Conservation (phyloP, 768 basidiomycete species). For the Phylloporus arenicola region DNA sequence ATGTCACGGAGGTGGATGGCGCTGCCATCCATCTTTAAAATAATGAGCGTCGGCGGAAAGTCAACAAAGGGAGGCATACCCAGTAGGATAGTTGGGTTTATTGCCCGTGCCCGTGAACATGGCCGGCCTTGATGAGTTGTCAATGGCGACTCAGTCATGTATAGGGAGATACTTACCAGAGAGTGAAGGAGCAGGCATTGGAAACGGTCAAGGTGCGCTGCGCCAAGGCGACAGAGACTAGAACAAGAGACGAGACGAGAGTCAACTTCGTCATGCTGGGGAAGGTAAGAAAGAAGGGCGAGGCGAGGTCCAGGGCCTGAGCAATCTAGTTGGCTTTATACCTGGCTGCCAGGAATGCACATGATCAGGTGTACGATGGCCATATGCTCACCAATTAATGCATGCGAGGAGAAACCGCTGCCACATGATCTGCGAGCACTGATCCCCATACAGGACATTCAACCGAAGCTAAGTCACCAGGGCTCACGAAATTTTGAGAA, state of each 20-base stretch:
- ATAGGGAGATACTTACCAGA: conserved; percentile 44
- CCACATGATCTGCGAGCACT: not conserved
- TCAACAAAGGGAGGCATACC: conserved; percentile 32
- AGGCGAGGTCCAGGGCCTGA: not conserved
- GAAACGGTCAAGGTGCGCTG: conserved; percentile 56
- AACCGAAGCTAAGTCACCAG: not conserved
- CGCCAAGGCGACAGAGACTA: conserved; percentile 31
- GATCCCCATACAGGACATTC: not conserved
- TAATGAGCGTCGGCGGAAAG: not conserved
- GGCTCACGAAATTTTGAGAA: not conserved
- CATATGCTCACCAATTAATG: not conserved
- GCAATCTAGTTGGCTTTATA: conserved; percentile 14
- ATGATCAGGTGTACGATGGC: not conserved
- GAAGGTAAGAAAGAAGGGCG: not conserved
- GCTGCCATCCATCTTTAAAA: conserved; percentile 32
- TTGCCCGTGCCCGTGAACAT: conserved; percentile 57
- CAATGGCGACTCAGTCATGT: not conserved
- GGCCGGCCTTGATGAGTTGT: conserved; percentile 38
- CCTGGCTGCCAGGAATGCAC: not conserved
- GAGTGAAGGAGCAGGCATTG: conserved; percentile 63
- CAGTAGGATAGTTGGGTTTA: conserved; percentile 39
- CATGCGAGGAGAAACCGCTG: not conserved
- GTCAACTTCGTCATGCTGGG: conserved; percentile 19
- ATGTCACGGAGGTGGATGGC: conserved; percentile 22
- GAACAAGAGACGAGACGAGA: conserved; percentile 24